Percentiles rank a stretch among this genome's conserved stretches.
Evolutionary conservation across 2,329 filamentous ascomycete species (phyloP).

Genomic region (Geosmithia flava): DNA sequence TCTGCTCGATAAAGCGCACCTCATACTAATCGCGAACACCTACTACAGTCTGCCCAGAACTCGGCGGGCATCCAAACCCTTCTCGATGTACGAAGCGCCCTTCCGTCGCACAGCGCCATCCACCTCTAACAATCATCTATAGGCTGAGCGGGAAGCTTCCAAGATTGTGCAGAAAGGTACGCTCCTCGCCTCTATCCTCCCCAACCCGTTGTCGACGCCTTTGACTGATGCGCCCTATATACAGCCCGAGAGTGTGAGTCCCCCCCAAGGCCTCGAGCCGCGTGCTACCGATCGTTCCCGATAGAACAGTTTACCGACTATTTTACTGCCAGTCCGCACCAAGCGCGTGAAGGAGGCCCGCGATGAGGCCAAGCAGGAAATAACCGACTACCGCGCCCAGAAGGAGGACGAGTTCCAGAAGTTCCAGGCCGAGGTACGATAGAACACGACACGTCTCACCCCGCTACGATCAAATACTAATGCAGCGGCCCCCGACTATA

Average conservation of each 20-base stretch:
- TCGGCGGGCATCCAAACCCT: conserved; percentile 97
- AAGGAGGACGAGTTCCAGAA: conserved; percentile 95
- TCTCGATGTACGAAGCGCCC: conserved; percentile 64
- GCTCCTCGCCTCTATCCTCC: conserved; percentile 10
- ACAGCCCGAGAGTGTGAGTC: conserved; percentile 77
- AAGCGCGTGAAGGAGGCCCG: conserved; percentile 96
- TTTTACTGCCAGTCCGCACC: conserved; percentile 46
- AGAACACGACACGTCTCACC: background rate
- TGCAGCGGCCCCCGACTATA: conserved; percentile 20
- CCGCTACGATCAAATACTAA: background rate
- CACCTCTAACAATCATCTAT: conserved; percentile 2
- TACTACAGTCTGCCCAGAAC: conserved; percentile 81
- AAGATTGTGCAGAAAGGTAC: conserved; percentile 97
- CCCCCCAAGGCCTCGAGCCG: background rate
- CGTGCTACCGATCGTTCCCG: background rate
- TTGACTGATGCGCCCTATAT: conserved; percentile 22
- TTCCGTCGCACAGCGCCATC: background rate
- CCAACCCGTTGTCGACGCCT: conserved; percentile 10
- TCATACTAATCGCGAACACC: background rate
- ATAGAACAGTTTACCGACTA: background rate
- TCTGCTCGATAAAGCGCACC: conserved; percentile 3
- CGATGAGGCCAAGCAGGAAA: conserved; percentile 94
- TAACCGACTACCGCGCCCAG: conserved; percentile 76
- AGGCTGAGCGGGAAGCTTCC: conserved; percentile 97
- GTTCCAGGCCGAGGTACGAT: conserved; percentile 61